Evolutionary conservation across 495 filamentous ascomycete species (phyloP).

Genomic region (Xylaria cubensis): DNA sequence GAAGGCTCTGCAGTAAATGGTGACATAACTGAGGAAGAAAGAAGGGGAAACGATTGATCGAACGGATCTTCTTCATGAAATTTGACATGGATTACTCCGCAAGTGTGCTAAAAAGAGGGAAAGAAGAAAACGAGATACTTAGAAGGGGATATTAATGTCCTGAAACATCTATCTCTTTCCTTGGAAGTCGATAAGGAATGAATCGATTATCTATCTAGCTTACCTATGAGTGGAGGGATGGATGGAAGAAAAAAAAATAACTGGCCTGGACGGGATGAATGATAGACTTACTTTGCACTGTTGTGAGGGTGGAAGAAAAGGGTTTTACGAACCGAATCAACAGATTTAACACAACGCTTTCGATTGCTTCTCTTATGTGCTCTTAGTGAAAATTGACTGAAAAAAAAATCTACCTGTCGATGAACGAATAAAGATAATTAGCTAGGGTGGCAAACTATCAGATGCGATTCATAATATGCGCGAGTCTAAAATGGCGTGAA

Average conservation of each 20-base stretch:
- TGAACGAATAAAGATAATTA: background rate
- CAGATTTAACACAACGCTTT: background rate
- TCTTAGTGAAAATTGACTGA: background rate
- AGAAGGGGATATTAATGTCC: background rate
- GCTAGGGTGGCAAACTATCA: background rate
- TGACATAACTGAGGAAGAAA: background rate
- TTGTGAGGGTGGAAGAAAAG: background rate
- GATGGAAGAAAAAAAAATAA: background rate
- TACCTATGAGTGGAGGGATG: background rate
- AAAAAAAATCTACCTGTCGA: no score
- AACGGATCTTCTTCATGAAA: no score
- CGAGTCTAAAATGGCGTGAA: no score
- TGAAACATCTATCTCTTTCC: background rate
- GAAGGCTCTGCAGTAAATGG: conserved; percentile 67
- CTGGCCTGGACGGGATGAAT: background rate
- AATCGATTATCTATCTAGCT: background rate
- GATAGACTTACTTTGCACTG: background rate
- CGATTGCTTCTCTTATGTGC: background rate
- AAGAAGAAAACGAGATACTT: background rate
- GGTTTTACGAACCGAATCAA: background rate
- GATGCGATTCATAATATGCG: background rate
- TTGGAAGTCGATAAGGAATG: background rate
- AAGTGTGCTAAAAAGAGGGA: background rate
- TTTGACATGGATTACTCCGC: background rate
- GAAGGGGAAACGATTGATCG: background rate